Evolutionary conservation across 108 stramenopile genomes (phyloP).

Genomic region (Cyclotella atomus): DNA sequence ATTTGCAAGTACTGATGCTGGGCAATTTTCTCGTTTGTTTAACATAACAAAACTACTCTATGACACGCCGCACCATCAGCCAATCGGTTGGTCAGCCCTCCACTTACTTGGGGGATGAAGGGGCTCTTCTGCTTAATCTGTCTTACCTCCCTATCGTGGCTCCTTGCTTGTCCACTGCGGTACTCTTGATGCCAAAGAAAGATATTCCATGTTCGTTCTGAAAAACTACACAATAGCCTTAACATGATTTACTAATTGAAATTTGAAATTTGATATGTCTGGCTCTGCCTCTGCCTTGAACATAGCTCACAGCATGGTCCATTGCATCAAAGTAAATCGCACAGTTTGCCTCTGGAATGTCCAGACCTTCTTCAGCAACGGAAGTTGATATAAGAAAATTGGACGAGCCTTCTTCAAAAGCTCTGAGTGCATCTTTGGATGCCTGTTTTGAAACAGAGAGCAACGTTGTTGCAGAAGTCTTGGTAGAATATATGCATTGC

Average conservation of each 20-base stretch:
- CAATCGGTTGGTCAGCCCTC: too few species aligned
- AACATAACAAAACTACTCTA: slow-evolving; percentile 20
- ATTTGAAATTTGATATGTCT: slow-evolving; percentile 16
- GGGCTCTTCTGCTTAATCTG: too few species aligned
- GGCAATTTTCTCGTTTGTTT: slow-evolving; percentile 4
- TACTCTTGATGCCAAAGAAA: too few species aligned
- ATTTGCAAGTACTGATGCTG: slow-evolving; percentile 11
- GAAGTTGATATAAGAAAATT: slow-evolving; percentile 17
- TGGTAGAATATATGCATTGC: slow-evolving; percentile 6
- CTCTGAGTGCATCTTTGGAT: not conserved
- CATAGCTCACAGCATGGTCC: slow-evolving; percentile 7
- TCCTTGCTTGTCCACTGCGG: too few species aligned
- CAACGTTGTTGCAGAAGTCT: not conserved
- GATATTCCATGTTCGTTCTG: too few species aligned
- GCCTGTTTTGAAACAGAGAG: slow-evolving; percentile 11
- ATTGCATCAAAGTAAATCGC: slow-evolving; percentile 15
- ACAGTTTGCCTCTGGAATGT: slow-evolving; percentile 19
- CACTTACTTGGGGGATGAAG: too few species aligned
- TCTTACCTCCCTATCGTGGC: too few species aligned
- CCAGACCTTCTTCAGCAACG: slow-evolving; percentile 19
- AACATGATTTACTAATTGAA: too few species aligned
- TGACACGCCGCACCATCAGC: too few species aligned
- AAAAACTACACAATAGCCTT: too few species aligned
- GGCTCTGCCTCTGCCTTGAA: slow-evolving; percentile 13
- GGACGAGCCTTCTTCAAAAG: slow-evolving; percentile 7